Base-by-base conservation (phyloP, 352 stramenopile genomes). In the Peronospora farinosa region DNA sequence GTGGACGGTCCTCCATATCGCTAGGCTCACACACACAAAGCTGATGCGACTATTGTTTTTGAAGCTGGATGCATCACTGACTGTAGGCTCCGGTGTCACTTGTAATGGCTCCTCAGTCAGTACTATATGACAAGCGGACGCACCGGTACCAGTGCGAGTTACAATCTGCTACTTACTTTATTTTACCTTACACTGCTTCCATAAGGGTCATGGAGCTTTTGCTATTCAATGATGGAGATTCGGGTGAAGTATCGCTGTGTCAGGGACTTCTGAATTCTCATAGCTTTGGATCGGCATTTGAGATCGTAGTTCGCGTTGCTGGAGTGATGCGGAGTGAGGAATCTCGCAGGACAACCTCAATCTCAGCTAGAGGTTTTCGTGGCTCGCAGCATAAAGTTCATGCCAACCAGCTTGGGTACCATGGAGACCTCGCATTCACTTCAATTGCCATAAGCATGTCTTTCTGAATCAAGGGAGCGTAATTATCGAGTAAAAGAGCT, bases 321-420 rank as follows among this genome's bases (percentile, higher is more conserved):
- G 47, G 21, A 23, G 21, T n/a, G 21, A 23, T 23, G 21, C 21
- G 4, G 40, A 83, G 68, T 13, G 59, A 52, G 37, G 75, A 71
- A 61, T 87, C 69, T 36, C 71, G 72, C 27, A 91, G 58, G 32
- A 88, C 56, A 5, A 62, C 44, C 11, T 73, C 73, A 37, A 91
- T 76, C 42, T 87, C 76, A 17, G 49, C 59, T 8, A 88, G 74
- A 5, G 25, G 72, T 41, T 85, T 73, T 21, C 65, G 37, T 15
- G 55, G 60, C 17, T 69, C n/a, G 57, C 0, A 54, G 52, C 40
- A 88, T 61, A 21, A 63, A 67, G 50, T 88, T 83, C 44, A 89
- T 70, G 23, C 63, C 62, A 16, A 87, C 40, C 31, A 91, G 61
- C 25, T 80, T 54, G n/a, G n/a, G 36, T 77, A 13, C 75, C 77